These are phyloP conservation scores for Leccinum aurantiacum DNA, from an alignment of 768 basidiomycete genomes.

Conservation along the genomic window DNA sequence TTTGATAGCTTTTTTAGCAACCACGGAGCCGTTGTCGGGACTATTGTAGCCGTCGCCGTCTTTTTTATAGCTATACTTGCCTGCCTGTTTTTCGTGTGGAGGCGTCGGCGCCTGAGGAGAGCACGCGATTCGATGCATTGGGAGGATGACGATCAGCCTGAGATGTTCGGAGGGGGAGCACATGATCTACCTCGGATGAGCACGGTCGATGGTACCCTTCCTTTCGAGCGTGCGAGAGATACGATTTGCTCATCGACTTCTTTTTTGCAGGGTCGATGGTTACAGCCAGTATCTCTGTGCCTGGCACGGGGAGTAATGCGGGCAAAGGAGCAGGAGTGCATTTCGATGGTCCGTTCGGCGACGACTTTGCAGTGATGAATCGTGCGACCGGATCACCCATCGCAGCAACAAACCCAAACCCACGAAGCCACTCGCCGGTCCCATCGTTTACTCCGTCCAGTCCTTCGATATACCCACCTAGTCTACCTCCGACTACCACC, in stretches of 20 bases:
- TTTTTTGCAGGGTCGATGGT: background rate
- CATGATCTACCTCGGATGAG: conserved; percentile 35
- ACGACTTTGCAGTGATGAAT: conserved; percentile 10
- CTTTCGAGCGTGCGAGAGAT: conserved; percentile 4
- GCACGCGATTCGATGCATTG: conserved; percentile 35
- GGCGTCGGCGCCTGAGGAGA: conserved; percentile 41
- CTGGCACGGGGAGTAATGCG: background rate
- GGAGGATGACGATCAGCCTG: conserved; percentile 13
- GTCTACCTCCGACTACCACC: conserved; percentile 34
- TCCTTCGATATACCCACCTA: conserved; percentile 52
- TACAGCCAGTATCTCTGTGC: background rate
- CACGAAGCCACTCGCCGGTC: conserved; percentile 2
- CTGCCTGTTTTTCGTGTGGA: conserved; percentile 38
- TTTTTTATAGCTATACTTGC: conserved; percentile 46
- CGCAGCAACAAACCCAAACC: conserved; percentile 13
- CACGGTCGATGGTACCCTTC: conserved; percentile 14
- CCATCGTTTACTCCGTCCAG: conserved; percentile 42
- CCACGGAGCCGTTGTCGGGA: conserved; percentile 66
- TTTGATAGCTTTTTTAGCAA: conserved; percentile 61
- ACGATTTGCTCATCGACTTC: background rate
- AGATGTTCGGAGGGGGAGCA: conserved; percentile 27
- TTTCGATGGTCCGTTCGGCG: background rate
- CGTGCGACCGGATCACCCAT: conserved; percentile 21
- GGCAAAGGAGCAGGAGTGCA: background rate
- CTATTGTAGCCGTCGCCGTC: conserved; percentile 68